Percentiles rank a stretch among this genome's conserved stretches.
phyloP scores from a whole-genome alignment of 2,329 filamentous ascomycete species.

The Ophiocordyceps unilateralis region DNA sequence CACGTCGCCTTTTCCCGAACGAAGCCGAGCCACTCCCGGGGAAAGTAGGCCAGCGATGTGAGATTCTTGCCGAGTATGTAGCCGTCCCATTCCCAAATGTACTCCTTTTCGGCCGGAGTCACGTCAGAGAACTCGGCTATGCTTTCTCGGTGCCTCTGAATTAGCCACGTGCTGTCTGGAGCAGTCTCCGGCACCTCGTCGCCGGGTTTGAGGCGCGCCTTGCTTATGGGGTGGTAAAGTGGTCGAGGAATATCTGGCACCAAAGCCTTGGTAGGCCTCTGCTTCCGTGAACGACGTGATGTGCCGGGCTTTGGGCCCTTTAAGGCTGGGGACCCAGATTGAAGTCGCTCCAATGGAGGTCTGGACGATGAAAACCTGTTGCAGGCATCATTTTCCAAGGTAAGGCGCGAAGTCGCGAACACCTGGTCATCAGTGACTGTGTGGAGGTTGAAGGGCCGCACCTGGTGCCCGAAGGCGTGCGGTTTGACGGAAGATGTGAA shows the following conservation, averaged over 20 bases:
- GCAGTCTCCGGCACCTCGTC: slow-evolving; percentile 25
- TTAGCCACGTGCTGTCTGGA: slow-evolving; percentile 34
- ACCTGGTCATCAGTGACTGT: slow-evolving; percentile 27
- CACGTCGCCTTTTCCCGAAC: slow-evolving; percentile 31
- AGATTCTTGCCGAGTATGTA: slow-evolving; percentile 34
- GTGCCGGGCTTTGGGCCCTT: slow-evolving; percentile 4
- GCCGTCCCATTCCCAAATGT: slow-evolving; percentile 39
- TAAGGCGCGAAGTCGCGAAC: slow-evolving; percentile 25
- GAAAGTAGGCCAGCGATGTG: slow-evolving; percentile 33
- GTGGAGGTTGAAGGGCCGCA: slow-evolving; percentile 26
- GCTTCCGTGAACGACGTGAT: slow-evolving; percentile 4
- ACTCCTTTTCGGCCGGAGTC: slow-evolving; percentile 35
- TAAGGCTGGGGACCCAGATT: slow-evolving; percentile 8
- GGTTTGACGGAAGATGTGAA: slow-evolving; percentile 16
- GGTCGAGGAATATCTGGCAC: slow-evolving; percentile 33
- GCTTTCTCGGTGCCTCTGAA: slow-evolving; percentile 40
- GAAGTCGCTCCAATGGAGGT: slow-evolving; percentile 6
- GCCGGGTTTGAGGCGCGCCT: slow-evolving; percentile 30
- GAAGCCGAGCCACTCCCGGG: slow-evolving; percentile 34
- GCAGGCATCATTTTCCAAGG: slow-evolving; percentile 14
- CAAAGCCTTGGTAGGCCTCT: slow-evolving; percentile 14
- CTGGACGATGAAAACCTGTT: slow-evolving; percentile 9
- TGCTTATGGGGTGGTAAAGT: slow-evolving; percentile 41
- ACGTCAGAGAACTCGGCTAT: slow-evolving; percentile 41
- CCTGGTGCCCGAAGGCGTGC: slow-evolving; percentile 24